phyloP scores from a whole-genome alignment of 805 yeast species.

The Cyberlindnera lachancei region DNA sequence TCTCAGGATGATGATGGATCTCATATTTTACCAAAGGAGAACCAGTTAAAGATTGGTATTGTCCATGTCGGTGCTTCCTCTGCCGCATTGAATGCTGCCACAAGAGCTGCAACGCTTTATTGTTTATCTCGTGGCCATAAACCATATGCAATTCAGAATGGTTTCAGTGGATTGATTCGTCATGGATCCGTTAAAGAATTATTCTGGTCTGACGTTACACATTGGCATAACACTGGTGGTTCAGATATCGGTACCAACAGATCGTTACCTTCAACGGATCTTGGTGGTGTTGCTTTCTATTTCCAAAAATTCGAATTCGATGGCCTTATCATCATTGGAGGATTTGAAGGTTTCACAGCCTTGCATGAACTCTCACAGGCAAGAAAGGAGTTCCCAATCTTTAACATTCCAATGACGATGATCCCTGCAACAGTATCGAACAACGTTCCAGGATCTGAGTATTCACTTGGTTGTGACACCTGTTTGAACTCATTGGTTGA shows the following conservation, averaged over 20 bases:
- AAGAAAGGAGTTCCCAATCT: conserved; percentile 74
- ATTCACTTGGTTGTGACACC: conserved; percentile 91
- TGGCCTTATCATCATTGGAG: conserved; percentile 89
- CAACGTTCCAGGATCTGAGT: conserved; percentile 98
- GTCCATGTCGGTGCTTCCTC: conserved; percentile 96
- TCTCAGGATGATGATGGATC: conserved; percentile 60
- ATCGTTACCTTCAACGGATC: conserved; percentile 67
- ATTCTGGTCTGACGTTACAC: conserved; percentile 79
- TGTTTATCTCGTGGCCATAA: conserved; percentile 86
- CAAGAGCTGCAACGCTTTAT: conserved; percentile 83
- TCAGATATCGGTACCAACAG: conserved; percentile 97
- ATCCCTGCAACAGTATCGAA: conserved; percentile 95
- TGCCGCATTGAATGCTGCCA: conserved; percentile 90
- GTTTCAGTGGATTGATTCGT: conserved; percentile 85
- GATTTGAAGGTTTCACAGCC: conserved; percentile 92
- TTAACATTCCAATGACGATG: conserved; percentile 89
- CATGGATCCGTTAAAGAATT: conserved; percentile 77
- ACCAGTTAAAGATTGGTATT: conserved; percentile 71
- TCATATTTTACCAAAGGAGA: conserved; percentile 49
- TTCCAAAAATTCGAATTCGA: conserved; percentile 84
- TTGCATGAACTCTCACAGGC: conserved; percentile 76
- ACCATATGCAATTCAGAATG: conserved; percentile 87
- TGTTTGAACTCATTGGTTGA: conserved; percentile 86
- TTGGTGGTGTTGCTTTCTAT: conserved; percentile 88
- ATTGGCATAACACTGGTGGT: conserved; percentile 88